phyloP scores from a whole-genome alignment of 768 basidiomycete genomes.

The Mycena pura region DNA sequence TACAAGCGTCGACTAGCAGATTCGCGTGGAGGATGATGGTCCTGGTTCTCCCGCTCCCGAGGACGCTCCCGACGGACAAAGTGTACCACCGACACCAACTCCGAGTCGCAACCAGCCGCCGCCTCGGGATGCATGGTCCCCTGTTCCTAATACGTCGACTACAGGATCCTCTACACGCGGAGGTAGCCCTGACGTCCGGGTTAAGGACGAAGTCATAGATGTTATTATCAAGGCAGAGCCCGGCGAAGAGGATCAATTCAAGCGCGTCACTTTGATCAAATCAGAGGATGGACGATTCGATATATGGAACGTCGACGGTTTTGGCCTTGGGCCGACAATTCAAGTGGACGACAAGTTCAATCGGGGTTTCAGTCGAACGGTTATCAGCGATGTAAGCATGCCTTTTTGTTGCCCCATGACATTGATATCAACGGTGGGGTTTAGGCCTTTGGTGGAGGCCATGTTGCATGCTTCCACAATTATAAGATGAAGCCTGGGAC shows the following conservation, averaged over 20 bases:
- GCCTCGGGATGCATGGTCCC: too few species aligned
- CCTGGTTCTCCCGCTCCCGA: too few species aligned
- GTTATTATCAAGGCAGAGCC: conserved; percentile 4
- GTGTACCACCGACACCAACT: too few species aligned
- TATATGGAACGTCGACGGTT: conserved; percentile 1
- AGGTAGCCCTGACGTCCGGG: too few species aligned
- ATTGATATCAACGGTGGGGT: neutral
- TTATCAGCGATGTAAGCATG: conserved; percentile 23
- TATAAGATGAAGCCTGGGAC: neutral
- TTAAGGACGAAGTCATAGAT: neutral
- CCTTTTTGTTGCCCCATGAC: neutral
- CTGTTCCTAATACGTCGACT: too few species aligned
- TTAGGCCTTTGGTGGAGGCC: conserved; percentile 21
- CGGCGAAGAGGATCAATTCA: neutral
- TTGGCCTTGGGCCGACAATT: neutral
- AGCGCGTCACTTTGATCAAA: neutral
- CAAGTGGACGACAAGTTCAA: neutral
- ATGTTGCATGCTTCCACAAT: neutral
- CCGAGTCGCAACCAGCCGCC: too few species aligned
- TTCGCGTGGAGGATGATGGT: too few species aligned
- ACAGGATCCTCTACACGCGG: too few species aligned
- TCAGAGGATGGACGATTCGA: neutral
- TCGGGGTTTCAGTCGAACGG: too few species aligned
- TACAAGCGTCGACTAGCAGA: too few species aligned
- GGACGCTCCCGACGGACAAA: too few species aligned